Conservation (phyloP, 805 yeast genomes). For the Barnettozyma salicaria region DNA sequence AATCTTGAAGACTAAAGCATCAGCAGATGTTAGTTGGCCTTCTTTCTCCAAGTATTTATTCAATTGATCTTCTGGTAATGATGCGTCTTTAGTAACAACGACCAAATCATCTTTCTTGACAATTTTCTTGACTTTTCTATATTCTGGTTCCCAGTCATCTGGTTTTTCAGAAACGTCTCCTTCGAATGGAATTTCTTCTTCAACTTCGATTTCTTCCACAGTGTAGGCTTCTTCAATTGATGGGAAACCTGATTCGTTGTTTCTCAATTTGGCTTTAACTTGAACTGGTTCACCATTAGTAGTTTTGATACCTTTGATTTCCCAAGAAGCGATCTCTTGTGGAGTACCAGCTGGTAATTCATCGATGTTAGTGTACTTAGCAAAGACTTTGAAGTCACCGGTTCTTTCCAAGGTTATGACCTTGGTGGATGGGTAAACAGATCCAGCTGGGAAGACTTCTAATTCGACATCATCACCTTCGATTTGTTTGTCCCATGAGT, state of each 20-base stretch:
- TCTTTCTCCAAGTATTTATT: slow-evolving; percentile 73
- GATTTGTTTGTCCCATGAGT: slow-evolving; percentile 89
- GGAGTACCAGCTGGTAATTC: slow-evolving; percentile 66
- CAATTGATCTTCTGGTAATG: slow-evolving; percentile 51
- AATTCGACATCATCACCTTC: slow-evolving; percentile 85
- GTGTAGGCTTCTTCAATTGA: slow-evolving; percentile 92
- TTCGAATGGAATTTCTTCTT: slow-evolving; percentile 76
- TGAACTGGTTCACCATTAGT: slow-evolving; percentile 75
- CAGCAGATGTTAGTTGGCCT: slow-evolving; percentile 77
- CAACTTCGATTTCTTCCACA: slow-evolving; percentile 81
- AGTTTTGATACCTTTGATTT: slow-evolving; percentile 76
- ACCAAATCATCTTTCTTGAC: slow-evolving; percentile 82
- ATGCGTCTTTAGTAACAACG: slow-evolving; percentile 55
- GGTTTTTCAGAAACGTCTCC: slow-evolving; percentile 62
- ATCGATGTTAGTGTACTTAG: slow-evolving; percentile 72
- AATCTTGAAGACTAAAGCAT: slow-evolving; percentile 95
- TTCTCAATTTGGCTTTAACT: slow-evolving; percentile 90
- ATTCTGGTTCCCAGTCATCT: slow-evolving; percentile 79
- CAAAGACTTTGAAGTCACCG: slow-evolving; percentile 80
- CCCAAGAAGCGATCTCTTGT: slow-evolving; percentile 75
- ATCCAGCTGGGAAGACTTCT: slow-evolving; percentile 96
- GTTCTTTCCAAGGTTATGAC: slow-evolving; percentile 90
- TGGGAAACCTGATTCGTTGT: slow-evolving; percentile 95
- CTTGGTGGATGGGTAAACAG: slow-evolving; percentile 90
- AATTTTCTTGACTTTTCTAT: slow-evolving; percentile 84